Conservation (phyloP, 495 filamentous ascomycete genomes). For the Talaromyces thailandensis region DNA sequence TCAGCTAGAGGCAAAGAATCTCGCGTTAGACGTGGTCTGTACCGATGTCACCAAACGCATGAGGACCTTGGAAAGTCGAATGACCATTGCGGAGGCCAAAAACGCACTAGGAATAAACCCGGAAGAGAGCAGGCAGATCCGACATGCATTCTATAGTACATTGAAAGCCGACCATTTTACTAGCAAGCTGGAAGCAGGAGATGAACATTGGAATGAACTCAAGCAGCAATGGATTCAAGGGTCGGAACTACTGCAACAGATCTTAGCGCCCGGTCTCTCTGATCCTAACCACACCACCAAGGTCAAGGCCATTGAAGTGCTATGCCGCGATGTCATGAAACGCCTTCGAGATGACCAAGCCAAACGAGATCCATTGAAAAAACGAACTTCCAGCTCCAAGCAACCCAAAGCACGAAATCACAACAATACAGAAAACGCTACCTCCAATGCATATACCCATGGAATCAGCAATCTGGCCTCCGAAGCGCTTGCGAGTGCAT, state of each 20-base stretch:
- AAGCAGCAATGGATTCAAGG: constrained; percentile 58
- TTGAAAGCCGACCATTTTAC: constrained; percentile 62
- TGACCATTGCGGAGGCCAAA: constrained; percentile 68
- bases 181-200: constrained; percentile 62
- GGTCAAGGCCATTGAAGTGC: constrained; percentile 56
- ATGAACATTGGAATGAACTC: constrained; percentile 62
- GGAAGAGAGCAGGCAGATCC: constrained; percentile 54
- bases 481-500: constrained; percentile 40
- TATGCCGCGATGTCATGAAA: constrained; percentile 69
- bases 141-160: constrained; percentile 56
- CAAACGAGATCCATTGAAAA: constrained; percentile 46
- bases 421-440: constrained; percentile 12
- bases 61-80: constrained; percentile 49
- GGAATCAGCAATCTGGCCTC: constrained; percentile 45
- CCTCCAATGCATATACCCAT: constrained; percentile 26
- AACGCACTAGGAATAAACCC: constrained; percentile 65
- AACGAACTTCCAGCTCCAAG: constrained; percentile 21
- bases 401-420: constrained; percentile 11
- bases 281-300: constrained; percentile 49
- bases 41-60: constrained; percentile 77
- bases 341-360: constrained; percentile 59
- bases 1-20: constrained; percentile 42
- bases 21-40: constrained; percentile 70
- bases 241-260: constrained; percentile 46
- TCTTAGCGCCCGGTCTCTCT: constrained; percentile 43